These are phyloP conservation scores for Globisporangium okanoganense DNA, from an alignment of 352 stramenopile species.

Conservation along the genomic window DNA sequence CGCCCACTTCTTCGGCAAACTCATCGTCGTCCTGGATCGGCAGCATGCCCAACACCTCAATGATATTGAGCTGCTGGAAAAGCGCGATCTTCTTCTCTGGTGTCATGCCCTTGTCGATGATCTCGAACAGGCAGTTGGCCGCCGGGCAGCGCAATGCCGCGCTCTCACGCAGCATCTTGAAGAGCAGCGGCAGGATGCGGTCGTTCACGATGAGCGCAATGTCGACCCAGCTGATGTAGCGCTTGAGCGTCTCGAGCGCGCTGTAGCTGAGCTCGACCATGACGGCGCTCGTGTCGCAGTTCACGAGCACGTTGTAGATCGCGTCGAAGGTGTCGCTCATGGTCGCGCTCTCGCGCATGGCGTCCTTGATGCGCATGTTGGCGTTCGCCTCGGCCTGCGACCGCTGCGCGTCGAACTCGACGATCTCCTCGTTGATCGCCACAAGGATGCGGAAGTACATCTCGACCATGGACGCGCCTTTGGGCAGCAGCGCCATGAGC, in stretches of 20 bases:
- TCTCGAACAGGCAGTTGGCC: constrained; percentile 81
- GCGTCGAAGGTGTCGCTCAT: constrained; percentile 81
- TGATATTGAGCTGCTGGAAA: constrained; percentile 62
- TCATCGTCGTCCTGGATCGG: constrained; percentile 74
- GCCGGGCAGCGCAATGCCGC: constrained; percentile 59
- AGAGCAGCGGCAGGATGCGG: constrained; percentile 69
- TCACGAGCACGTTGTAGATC: constrained; percentile 79
- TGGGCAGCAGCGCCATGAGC: constrained; percentile 66
- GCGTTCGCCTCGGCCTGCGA: constrained; percentile 48
- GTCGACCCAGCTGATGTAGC: constrained; percentile 87
- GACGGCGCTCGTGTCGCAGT: constrained; percentile 61
- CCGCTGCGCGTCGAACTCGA: constrained; percentile 77
- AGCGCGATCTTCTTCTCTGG: constrained; percentile 82
- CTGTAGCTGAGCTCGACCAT: constrained; percentile 65
- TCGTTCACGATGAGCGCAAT: constrained; percentile 82
- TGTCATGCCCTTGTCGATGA: constrained; percentile 86
- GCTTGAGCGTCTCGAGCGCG: constrained; percentile 75
- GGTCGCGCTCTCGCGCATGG: constrained; percentile 71
- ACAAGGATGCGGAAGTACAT: constrained; percentile 90
- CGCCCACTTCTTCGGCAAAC: constrained; percentile 78
- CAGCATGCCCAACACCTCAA: constrained; percentile 51
- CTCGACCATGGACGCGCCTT: constrained; percentile 77
- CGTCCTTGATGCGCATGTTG: constrained; percentile 88
- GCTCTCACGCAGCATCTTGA: constrained; percentile 62
- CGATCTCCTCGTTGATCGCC: constrained; percentile 90